phyloP scores from a whole-genome alignment of 768 basidiomycete genomes.

The Crucibulum laeve region DNA sequence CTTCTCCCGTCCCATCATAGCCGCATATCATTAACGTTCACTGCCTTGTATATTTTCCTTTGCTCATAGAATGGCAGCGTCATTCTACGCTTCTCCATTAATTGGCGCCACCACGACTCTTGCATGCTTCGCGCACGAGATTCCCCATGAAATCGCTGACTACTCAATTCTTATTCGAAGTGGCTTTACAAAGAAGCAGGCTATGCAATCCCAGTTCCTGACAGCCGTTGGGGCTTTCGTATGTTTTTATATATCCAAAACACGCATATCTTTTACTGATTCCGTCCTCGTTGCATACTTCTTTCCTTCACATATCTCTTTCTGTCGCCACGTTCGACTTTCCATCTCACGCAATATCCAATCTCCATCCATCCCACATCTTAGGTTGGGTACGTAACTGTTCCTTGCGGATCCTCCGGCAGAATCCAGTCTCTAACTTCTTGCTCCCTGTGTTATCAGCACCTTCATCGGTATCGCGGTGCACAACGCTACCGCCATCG shows the following conservation, averaged over 20 bases:
- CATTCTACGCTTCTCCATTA: slow-evolving; percentile 93
- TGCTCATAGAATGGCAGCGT: slow-evolving; percentile 76
- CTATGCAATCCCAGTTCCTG: slow-evolving; percentile 90
- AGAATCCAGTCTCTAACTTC: slow-evolving; percentile 4
- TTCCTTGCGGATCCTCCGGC: slow-evolving; percentile 3
- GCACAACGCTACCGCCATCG: slow-evolving; percentile 65
- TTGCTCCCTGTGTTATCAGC: slow-evolving; percentile 30
- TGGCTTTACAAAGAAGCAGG: slow-evolving; percentile 87
- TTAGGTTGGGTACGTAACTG: slow-evolving; percentile 38
- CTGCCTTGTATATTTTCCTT: slow-evolving; percentile 1
- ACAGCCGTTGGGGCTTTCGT: slow-evolving; percentile 93
- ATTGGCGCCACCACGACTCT: slow-evolving; percentile 94
- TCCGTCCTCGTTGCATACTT: slow-evolving; percentile 11
- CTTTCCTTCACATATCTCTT: not conserved
- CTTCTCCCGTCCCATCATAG: slow-evolving; percentile 2
- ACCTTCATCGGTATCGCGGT: slow-evolving; percentile 88
- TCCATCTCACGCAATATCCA: not conserved
- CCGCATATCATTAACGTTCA: slow-evolving; percentile 1
- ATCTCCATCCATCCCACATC: not conserved
- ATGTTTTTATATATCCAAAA: slow-evolving; percentile 29
- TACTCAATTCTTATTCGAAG: slow-evolving; percentile 90
- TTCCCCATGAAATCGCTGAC: slow-evolving; percentile 96
- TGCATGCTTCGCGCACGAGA: slow-evolving; percentile 93
- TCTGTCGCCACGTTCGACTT: not conserved
- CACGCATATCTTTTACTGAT: slow-evolving; percentile 1